Evolutionary conservation across 139 green algal genomes (phyloP).

Genomic region (Chara braunii): DNA sequence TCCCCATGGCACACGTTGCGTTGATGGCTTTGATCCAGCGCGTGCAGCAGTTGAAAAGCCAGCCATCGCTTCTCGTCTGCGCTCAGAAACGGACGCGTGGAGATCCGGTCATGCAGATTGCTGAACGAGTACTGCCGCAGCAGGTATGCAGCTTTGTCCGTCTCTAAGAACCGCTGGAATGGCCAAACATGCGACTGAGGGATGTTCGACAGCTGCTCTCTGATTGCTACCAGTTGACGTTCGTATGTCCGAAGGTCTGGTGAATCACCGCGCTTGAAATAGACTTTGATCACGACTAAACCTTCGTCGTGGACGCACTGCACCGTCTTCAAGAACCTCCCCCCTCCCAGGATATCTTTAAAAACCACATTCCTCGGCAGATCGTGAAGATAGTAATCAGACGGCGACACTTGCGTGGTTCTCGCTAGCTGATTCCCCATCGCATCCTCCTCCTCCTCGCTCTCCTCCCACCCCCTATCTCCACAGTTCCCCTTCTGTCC

Average conservation of each 20-base stretch:
- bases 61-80: conserved; percentile 88
- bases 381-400: conserved; percentile 40
- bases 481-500: too few species aligned
- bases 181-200: conserved; percentile 34
- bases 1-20: conserved; percentile 78
- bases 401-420: conserved; percentile 35
- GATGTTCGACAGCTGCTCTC: conserved; percentile 4
- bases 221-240: conserved; percentile 56
- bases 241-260: conserved; percentile 54
- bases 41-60: conserved; percentile 70
- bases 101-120: conserved; percentile 81
- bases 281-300: conserved; percentile 87
- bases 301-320: conserved; percentile 53
- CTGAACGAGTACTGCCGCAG: conserved; percentile 77
- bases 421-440: conserved; percentile 43
- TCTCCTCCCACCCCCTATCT: too few species aligned
- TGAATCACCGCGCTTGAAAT: conserved; percentile 64
- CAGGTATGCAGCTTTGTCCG: conserved; percentile 58
- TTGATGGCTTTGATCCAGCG: conserved; percentile 51
- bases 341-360: conserved; percentile 30
- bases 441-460: too few species aligned
- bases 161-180: conserved; percentile 58
- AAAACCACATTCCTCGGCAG: conserved; percentile 29
- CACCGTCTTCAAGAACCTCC: conserved; percentile 36
- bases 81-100: conserved; percentile 82